Evolutionary conservation across 768 basidiomycete genomes (phyloP).

Genomic region (Tricholoma saponaceum): DNA sequence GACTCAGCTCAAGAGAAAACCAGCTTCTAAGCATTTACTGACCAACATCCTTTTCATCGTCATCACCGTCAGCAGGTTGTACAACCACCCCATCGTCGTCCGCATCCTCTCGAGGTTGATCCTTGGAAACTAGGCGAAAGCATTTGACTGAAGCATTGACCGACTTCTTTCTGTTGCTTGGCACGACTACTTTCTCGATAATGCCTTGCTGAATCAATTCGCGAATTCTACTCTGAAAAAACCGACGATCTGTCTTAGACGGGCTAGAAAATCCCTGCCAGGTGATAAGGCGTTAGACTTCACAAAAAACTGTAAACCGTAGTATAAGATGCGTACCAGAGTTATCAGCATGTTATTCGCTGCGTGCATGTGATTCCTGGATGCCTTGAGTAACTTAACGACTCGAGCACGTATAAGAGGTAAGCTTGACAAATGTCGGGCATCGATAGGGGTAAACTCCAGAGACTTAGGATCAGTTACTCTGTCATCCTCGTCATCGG

Average conservation of each 20-base stretch:
- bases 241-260: slow-evolving; percentile 74
- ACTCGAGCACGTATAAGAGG: slow-evolving; percentile 69
- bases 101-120: slow-evolving; percentile 23
- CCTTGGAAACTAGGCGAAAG: slow-evolving; percentile 56
- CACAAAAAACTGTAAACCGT: background rate
- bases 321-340: slow-evolving; percentile 46
- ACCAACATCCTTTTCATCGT: slow-evolving; percentile 30
- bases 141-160: slow-evolving; percentile 52
- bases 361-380: slow-evolving; percentile 65
- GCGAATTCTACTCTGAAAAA: slow-evolving; percentile 71
- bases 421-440: slow-evolving; percentile 72
- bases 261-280: slow-evolving; percentile 71
- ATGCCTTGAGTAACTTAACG: slow-evolving; percentile 65
- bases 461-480: slow-evolving; percentile 29
- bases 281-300: background rate
- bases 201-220: slow-evolving; percentile 70
- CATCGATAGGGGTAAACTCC: slow-evolving; percentile 71
- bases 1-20: background rate
- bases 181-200: slow-evolving; percentile 72
- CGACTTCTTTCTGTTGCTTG: slow-evolving; percentile 48
- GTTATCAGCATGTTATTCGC: slow-evolving; percentile 75
- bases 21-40: slow-evolving; percentile 5
- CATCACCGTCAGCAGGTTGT: slow-evolving; percentile 41
- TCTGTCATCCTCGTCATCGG: slow-evolving; percentile 29
- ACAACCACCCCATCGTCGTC: slow-evolving; percentile 33